These are phyloP conservation scores for Periglandula ipomoeae DNA, from an alignment of 2,329 filamentous ascomycete genomes.

Conservation along the genomic window DNA sequence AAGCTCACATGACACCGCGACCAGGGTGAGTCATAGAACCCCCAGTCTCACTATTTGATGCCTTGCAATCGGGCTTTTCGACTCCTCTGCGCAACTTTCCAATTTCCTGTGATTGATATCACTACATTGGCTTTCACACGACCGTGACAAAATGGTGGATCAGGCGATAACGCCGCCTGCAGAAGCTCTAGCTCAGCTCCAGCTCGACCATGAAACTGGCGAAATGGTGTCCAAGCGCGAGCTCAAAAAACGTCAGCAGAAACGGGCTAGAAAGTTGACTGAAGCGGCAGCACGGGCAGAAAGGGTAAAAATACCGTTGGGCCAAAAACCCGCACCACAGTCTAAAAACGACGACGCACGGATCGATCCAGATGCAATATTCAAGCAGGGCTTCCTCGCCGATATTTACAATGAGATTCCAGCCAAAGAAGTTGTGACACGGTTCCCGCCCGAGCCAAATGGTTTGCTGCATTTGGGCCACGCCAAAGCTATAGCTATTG, in stretches of 20 bases:
- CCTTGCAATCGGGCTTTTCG: no score
- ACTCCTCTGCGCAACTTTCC: no score
- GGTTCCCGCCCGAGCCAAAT: constrained; percentile 83
- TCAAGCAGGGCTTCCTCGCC: constrained; percentile 68
- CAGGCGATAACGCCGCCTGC: no score
- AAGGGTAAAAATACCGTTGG: constrained; percentile 76
- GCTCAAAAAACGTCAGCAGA: constrained; percentile 49
- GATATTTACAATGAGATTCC: constrained; percentile 63
- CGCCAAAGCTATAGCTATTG: constrained; percentile 89
- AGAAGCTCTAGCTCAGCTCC: constrained; percentile 49
- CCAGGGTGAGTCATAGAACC: no score
- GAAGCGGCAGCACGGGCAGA: constrained; percentile 49
- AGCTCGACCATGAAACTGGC: constrained; percentile 52
- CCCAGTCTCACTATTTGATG: no score
- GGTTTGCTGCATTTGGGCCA: constrained; percentile 91
- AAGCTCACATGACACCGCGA: no score
- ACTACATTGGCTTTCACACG: no score
- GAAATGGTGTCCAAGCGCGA: constrained; percentile 56
- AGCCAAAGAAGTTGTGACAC: constrained; percentile 52
- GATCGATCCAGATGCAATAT: constrained; percentile 57
- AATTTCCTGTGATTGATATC: no score
- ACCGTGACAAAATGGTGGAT: no score
- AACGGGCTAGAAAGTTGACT: constrained; percentile 51
- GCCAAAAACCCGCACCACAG: constrained; percentile 25
- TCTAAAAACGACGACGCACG: constrained; percentile 25